Percentiles rank a stretch among this genome's conserved stretches.
Evolutionary conservation across 2,329 filamentous ascomycete genomes (phyloP).

Genomic region (Fusarium denticulatum): DNA sequence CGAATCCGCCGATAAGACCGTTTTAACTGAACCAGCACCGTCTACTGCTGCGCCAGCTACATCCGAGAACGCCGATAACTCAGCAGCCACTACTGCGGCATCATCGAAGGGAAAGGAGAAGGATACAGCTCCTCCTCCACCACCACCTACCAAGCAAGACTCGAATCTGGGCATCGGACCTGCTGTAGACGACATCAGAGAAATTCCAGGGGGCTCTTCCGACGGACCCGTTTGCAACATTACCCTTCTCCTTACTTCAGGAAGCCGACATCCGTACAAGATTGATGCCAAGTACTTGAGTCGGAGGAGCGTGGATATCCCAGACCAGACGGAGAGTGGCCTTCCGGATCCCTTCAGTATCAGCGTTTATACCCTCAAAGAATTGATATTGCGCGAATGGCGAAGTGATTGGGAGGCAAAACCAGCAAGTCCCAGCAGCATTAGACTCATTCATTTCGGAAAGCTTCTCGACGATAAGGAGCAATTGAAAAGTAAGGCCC

Average conservation of each 20-base stretch:
- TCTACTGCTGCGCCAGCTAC: constrained; percentile 23
- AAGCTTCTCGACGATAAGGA: constrained; percentile 91
- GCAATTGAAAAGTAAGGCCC: constrained; percentile 77
- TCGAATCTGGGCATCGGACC: constrained; percentile 56
- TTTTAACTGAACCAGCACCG: constrained; percentile 28
- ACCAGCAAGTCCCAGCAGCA: constrained; percentile 86
- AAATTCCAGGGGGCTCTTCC: constrained; percentile 44
- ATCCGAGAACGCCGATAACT: constrained; percentile 35
- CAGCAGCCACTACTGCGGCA: constrained; percentile 29
- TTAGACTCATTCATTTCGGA: constrained; percentile 91
- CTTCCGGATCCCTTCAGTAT: constrained; percentile 84
- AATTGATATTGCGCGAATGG: constrained; percentile 94
- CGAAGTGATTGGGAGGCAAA: constrained; percentile 89
- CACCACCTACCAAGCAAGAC: constrained; percentile 48
- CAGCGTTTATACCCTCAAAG: constrained; percentile 92
- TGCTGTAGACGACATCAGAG: constrained; percentile 55
- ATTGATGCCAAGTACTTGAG: constrained; percentile 87
- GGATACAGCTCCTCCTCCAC: constrained; percentile 41
- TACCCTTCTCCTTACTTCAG: constrained; percentile 82
- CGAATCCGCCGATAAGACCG: constrained; percentile 30
- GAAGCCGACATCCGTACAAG: constrained; percentile 87
- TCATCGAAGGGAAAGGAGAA: constrained; percentile 50
- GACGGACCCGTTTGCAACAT: constrained; percentile 71
- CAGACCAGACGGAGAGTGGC: constrained; percentile 68
- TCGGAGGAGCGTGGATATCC: constrained; percentile 81